Conservation (phyloP, 164 flowering plant genomes). For the Euptelea pleiosperma region DNA sequence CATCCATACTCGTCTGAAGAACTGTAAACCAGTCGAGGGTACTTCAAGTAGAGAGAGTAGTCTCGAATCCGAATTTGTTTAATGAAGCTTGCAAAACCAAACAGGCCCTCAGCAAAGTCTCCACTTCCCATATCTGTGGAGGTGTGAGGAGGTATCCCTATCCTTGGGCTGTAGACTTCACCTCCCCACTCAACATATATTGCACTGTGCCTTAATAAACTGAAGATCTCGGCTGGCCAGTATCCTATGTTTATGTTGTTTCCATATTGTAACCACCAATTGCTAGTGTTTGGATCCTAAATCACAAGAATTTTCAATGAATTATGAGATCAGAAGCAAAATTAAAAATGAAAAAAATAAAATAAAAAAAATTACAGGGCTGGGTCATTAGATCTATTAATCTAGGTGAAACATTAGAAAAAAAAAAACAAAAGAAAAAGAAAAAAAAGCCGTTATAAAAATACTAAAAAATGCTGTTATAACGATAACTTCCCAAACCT, state of each 20-base stretch:
- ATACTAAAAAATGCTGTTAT: too few relatives aligned
- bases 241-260: constrained; percentile 39
- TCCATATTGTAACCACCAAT: constrained; percentile 51
- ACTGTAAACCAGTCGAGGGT: constrained; percentile 26
- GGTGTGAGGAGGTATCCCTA: constrained; percentile 38
- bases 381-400: too few relatives aligned
- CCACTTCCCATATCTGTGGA: constrained; percentile 53
- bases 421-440: too few relatives aligned
- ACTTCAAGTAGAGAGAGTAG: constrained; percentile 18
- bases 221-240: constrained; percentile 42
- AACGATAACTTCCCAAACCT: too few relatives aligned
- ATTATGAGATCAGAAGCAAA: too few relatives aligned
- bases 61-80: constrained; percentile 25
- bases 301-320: not conserved
- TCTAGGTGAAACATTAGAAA: too few relatives aligned
- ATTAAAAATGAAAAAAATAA: not conserved
- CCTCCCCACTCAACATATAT: constrained; percentile 47
- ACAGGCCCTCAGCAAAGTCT: constrained; percentile 2
- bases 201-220: constrained; percentile 17
- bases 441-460: too few relatives aligned
- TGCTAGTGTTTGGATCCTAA: constrained; percentile 35
- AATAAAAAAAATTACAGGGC: not conserved
- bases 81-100: constrained; percentile 20
- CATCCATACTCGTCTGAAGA: constrained; percentile 28
- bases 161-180: constrained; percentile 43